Evolutionary conservation across 192 early-diverging fungal species (phyloP), one percentile per base, ranked within the genome.

Genomic region (Entophlyctis helioformis): DNA sequence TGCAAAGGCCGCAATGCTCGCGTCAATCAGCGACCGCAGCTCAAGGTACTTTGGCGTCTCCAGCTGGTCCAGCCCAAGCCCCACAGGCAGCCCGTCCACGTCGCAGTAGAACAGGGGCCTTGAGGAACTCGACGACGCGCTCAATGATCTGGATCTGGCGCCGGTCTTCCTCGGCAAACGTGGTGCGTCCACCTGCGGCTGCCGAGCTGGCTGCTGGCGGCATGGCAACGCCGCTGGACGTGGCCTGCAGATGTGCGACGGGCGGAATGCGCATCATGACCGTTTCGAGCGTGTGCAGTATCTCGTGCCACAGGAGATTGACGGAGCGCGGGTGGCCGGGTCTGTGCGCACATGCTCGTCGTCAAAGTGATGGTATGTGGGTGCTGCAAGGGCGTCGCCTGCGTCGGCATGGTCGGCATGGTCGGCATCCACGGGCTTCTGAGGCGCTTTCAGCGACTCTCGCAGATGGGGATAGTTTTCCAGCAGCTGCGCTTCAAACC

Each of bases 71-170:
- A 56, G 16, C 21, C 24, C 15, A 33, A 56, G 59, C 19, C 59
- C 59, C 25, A 33, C 37, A 27, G 29, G 44, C 50, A 16, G 12
- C 3, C 59, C 59, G 36, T 48, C 54, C 6, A 56, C 32, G 13
- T 56, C 54, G 46, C 63, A 64, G 33, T 40, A 47, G 40, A 60
- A 60, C 22, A 64, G 31, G n/a, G 48, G 28, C n/a, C 44, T 64
- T 64, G 25, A 64, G 11, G 19, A 44, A 39, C 53, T 64, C 63
- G 40, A 61, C 12, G 11, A 51, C 28, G 10, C 56, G 19, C 18
- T 45, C 48, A 36, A 50, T 50, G 0, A 41, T 40, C 18, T 8
- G 16, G 3, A 60, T 15, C n/a, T 48, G 39, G 21, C 40, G 20
- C 42, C 46, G 56, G 18, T 64, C 57, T 1, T 16, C 21, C 19